Evolutionary conservation across 495 filamentous ascomycete species (phyloP).

Genomic region (Penicillium steckii): DNA sequence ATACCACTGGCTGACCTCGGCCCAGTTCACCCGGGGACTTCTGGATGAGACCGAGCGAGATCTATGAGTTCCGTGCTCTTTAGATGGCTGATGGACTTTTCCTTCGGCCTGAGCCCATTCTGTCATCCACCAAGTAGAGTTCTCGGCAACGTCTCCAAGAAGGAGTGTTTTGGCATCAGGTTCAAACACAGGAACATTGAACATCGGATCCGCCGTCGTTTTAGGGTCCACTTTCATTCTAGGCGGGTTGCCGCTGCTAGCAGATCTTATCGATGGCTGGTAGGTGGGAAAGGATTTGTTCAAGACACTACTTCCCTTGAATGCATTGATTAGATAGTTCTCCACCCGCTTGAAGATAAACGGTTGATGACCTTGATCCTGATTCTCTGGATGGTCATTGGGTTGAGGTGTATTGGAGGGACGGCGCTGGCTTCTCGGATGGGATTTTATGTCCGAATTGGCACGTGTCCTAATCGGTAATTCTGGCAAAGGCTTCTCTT

Average conservation of each 20-base stretch:
- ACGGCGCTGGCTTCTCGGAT: constrained; percentile 16
- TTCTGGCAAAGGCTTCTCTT: constrained; percentile 14
- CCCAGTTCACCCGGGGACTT: constrained; percentile 77
- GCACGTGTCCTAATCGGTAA: constrained; percentile 26
- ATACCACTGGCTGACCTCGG: constrained; percentile 72
- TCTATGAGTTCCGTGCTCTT: constrained; percentile 23
- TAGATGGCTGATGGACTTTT: constrained; percentile 19
- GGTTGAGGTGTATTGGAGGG: constrained; percentile 17
- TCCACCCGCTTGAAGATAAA: constrained; percentile 69
- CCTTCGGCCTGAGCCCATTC: constrained; percentile 35
- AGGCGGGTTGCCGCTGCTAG: constrained; percentile 27
- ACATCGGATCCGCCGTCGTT: constrained; percentile 10
- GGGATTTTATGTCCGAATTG: constrained; percentile 30
- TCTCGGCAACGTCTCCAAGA: constrained; percentile 78
- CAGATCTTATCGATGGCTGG: constrained; percentile 22
- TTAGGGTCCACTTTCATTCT: constrained; percentile 27
- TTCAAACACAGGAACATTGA: constrained; percentile 42
- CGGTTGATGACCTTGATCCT: constrained; percentile 21
- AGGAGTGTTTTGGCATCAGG: constrained; percentile 77
- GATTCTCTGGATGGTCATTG: constrained; percentile 14
- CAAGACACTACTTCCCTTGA: constrained; percentile 67
- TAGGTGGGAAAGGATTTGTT: constrained; percentile 65
- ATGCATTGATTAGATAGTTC: constrained; percentile 67
- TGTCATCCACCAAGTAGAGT: constrained; percentile 82
- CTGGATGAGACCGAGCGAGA: constrained; percentile 53